Percentiles rank a stretch among this genome's conserved stretches.
phyloP scores from a whole-genome alignment of 257 asterid genomes.

The Fraxinus anomala region DNA sequence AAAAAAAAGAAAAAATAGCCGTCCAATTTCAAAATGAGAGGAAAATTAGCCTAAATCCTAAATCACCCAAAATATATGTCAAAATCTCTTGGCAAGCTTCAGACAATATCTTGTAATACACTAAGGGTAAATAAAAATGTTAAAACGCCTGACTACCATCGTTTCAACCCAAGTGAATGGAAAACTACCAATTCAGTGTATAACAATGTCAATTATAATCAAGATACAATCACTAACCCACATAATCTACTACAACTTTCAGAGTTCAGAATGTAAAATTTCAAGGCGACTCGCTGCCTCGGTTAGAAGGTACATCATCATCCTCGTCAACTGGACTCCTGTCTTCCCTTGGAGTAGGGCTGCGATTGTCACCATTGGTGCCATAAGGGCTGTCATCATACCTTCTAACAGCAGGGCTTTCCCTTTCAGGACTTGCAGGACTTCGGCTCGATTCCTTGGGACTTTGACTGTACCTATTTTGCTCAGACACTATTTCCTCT shows the following conservation, averaged over 20 bases:
- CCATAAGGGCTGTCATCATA: constrained; percentile 67
- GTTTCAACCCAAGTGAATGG: not conserved
- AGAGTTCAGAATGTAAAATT: not conserved
- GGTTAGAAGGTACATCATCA: constrained; percentile 49
- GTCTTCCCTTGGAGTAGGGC: constrained; percentile 58
- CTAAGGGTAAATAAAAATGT: not conserved
- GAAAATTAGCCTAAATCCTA: no score
- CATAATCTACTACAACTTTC: not conserved
- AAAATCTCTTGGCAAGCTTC: no score
- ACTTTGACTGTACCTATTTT: constrained; percentile 56
- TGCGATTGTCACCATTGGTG: constrained; percentile 56
- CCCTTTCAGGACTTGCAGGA: constrained; percentile 44
- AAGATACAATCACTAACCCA: not conserved
- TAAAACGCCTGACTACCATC: not conserved
- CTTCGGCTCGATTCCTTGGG: constrained; percentile 62
- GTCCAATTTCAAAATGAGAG: no score
- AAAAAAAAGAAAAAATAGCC: no score
- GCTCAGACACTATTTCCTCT: constrained; percentile 41
- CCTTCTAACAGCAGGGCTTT: constrained; percentile 46
- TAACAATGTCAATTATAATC: not conserved
- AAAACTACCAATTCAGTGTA: not conserved
- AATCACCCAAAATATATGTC: no score
- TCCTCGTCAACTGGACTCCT: constrained; percentile 57
- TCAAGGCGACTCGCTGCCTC: constrained; percentile 76
- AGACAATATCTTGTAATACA: not conserved